Base-by-base conservation (phyloP, 306 rosid species). In the Prunus davidiana region DNA sequence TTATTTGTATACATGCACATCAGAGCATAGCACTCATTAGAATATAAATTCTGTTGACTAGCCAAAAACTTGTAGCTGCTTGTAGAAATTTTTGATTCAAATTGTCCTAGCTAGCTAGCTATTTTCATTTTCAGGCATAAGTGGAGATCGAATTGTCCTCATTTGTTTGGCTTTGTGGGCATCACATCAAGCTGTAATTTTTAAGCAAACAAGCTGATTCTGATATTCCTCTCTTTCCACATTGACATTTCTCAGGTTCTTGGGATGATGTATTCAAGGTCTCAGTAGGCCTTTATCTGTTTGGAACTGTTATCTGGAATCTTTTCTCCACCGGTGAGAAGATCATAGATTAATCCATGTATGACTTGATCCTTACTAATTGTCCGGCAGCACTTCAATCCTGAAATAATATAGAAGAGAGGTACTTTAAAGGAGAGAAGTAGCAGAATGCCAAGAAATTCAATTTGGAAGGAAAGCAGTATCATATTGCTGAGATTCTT, bases 181-280 rank as follows among this genome's bases (percentile, higher is more conserved):
- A 5, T 12, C 62, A 69, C 22, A 69, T 70, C 75, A 71, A 54
- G 51, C 56, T 34, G n/a, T 46, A 20, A 32, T 47, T 52, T 20
- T 12, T 69, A n/a, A 45, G 73, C 54, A 38, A 24, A 58, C 27
- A 47, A 67, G 27, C 8, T 56, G 32, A 58, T 61, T 45, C 58
- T 45, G 20, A 49, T 38, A 19, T 32, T 34, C 52, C 16, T 66
- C 56, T 8, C 58, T 28, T 46, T 63, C 54, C 49, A 41, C 67
- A 12, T 61, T 41, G 52, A 54, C 69, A 63, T 50, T 79, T 72
- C 8, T 51, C 97, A 96, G 99, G 99, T 74, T 89, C 96, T 1
- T 96, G 99, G 99, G 98, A 89, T 65, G 93, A 96, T 80, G 98
- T 96, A 72, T 96, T 96, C 88, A 87, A 96, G 88, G 99, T 96